A percentile compares a stretch with the other conserved stretches of the same genome.
Evolutionary conservation across 1,139 yeast species (phyloP).

Genomic region (Lodderomyces beijingensis): DNA sequence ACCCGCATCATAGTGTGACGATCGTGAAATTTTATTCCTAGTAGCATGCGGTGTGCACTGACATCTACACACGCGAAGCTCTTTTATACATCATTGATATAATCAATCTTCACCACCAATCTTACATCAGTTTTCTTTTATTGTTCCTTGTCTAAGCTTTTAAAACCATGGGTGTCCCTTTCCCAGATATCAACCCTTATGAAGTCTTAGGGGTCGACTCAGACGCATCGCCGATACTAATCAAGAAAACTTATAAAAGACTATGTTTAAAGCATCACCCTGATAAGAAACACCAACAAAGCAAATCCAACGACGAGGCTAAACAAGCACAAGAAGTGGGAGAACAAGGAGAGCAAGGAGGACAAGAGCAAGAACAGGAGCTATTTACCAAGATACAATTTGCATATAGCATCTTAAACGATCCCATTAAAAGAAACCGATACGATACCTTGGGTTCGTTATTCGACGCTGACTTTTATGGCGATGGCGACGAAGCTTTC

Average conservation of each 20-base stretch:
- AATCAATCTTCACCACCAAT: too few relatives aligned
- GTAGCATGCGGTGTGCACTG: too few relatives aligned
- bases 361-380: constrained; percentile 15
- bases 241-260: constrained; percentile 70
- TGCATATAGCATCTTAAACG: constrained; percentile 68
- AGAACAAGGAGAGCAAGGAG: constrained; percentile 21
- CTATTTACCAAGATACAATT: constrained; percentile 68
- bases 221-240: constrained; percentile 46
- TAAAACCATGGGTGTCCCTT: constrained; percentile 40
- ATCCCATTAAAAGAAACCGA: constrained; percentile 48
- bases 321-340: constrained; percentile 9
- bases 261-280: constrained; percentile 74
- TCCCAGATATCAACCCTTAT: constrained; percentile 65
- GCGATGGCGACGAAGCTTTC: constrained; percentile 35
- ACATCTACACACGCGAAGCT: too few relatives aligned
- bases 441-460: constrained; percentile 70
- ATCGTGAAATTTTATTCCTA: too few relatives aligned
- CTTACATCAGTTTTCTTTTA: too few relatives aligned
- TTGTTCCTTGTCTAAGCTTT: too few relatives aligned
- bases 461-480: constrained; percentile 32
- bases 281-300: constrained; percentile 55
- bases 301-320: constrained; percentile 11
- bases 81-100: too few relatives aligned
- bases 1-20: too few relatives aligned
- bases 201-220: constrained; percentile 44